These are phyloP conservation scores for Ormosia semicastrata DNA, from an alignment of 306 rosid genomes.

Conservation along the genomic window DNA sequence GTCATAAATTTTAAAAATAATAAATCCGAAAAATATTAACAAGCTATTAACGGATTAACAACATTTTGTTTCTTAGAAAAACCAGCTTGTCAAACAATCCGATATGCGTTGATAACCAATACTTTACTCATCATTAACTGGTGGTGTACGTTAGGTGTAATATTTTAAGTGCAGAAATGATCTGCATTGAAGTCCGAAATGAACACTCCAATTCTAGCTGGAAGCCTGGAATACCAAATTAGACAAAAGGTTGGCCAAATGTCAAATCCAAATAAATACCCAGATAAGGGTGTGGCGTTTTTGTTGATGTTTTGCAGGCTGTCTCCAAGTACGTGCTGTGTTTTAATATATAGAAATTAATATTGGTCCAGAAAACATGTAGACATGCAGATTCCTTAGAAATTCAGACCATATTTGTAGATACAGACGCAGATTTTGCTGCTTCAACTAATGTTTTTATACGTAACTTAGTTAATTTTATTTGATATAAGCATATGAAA, in stretches of 20 bases:
- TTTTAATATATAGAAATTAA: neutral
- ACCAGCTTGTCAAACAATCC: neutral
- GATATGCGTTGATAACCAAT: neutral
- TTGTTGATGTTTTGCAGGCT: neutral
- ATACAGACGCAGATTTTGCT: neutral
- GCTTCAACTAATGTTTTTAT: neutral
- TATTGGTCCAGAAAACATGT: neutral
- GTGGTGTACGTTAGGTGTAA: neutral
- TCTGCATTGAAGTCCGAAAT: neutral
- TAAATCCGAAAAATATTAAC: too few species aligned
- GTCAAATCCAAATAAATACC: slow-evolving; percentile 28
- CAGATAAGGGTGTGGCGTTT: neutral
- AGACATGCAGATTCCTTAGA: neutral
- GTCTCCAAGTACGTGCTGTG: neutral
- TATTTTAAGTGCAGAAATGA: neutral
- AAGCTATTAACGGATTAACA: neutral
- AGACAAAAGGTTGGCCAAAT: slow-evolving; percentile 21
- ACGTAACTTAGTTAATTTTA: neutral
- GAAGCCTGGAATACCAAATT: neutral
- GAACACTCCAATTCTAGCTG: neutral
- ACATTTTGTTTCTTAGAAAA: neutral
- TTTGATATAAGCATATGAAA: neutral
- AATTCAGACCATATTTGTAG: neutral
- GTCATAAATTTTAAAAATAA: too few species aligned
- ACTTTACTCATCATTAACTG: neutral